Conservation (phyloP, 1,284 basidiomycete genomes). For the Volvariella volvacea region DNA sequence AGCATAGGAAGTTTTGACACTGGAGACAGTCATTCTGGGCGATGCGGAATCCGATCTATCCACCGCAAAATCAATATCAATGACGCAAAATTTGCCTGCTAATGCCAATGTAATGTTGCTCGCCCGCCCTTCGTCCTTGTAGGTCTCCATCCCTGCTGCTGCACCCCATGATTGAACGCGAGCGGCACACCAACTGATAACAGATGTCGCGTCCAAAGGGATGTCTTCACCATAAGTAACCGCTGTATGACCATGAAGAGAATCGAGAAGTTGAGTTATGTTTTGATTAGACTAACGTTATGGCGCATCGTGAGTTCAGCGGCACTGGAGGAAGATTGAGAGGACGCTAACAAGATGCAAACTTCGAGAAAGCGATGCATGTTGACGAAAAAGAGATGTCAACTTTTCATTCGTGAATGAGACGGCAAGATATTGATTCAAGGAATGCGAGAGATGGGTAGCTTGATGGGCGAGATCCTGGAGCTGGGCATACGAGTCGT, state of each 20-base stretch:
- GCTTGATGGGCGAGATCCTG: constrained; percentile 45
- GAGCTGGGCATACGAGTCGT: constrained; percentile 35
- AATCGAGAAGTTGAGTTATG: constrained; percentile 36
- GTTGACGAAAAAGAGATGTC: constrained; percentile 58
- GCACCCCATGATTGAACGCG: constrained; percentile 54
- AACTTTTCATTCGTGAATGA: constrained; percentile 55
- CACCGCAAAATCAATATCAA: constrained; percentile 62
- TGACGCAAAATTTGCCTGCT: constrained; percentile 69
- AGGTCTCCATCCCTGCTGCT: constrained; percentile 64
- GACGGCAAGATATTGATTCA: constrained; percentile 39
- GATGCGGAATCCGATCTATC: constrained; percentile 27
- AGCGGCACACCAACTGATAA: constrained; percentile 50
- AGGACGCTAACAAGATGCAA: constrained; percentile 37
- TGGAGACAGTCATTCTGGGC: constrained; percentile 39
- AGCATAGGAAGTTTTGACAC: constrained; percentile 69
- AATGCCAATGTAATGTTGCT: constrained; percentile 52
- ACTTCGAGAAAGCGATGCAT: constrained; percentile 43
- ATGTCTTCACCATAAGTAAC: constrained; percentile 56
- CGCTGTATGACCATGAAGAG: constrained; percentile 35
- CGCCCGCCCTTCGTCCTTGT: constrained; percentile 50
- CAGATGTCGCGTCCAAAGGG: constrained; percentile 36
- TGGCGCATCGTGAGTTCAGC: constrained; percentile 13
- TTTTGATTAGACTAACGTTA: constrained; percentile 43
- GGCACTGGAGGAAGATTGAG: constrained; percentile 9
- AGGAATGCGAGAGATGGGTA: constrained; percentile 43